Evolutionary conservation across 2,329 filamentous ascomycete genomes (phyloP).

Genomic region (Botrytis galanthina): DNA sequence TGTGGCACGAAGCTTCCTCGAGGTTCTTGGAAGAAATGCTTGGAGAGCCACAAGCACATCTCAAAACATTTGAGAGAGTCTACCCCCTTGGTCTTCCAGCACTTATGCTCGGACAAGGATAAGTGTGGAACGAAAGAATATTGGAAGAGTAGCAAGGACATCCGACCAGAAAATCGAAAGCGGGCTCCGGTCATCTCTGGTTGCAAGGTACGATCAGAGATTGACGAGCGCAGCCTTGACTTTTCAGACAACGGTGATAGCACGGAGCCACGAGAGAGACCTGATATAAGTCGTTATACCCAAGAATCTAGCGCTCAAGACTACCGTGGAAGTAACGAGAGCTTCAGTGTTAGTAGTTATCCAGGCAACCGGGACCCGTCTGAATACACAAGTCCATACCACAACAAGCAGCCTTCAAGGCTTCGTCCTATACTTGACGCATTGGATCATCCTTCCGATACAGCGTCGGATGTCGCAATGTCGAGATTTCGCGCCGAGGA

Average conservation of each 20-base stretch:
- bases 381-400: neutral
- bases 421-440: neutral
- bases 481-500: accelerated
- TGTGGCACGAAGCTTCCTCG: neutral
- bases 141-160: neutral
- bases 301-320: neutral
- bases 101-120: neutral
- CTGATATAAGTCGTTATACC: neutral
- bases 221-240: neutral
- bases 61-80: neutral
- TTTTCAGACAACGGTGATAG: neutral
- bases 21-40: neutral
- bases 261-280: neutral
- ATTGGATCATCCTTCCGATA: neutral
- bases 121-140: neutral
- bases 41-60: neutral
- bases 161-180: neutral
- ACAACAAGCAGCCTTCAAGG: neutral
- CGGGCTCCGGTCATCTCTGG: neutral
- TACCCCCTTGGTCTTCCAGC: neutral
- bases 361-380: neutral
- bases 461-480: neutral
- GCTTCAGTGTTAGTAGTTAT: neutral
- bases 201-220: neutral
- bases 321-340: neutral